phyloP scores from a whole-genome alignment of 345 rosid genomes.

The Linum tenue region DNA sequence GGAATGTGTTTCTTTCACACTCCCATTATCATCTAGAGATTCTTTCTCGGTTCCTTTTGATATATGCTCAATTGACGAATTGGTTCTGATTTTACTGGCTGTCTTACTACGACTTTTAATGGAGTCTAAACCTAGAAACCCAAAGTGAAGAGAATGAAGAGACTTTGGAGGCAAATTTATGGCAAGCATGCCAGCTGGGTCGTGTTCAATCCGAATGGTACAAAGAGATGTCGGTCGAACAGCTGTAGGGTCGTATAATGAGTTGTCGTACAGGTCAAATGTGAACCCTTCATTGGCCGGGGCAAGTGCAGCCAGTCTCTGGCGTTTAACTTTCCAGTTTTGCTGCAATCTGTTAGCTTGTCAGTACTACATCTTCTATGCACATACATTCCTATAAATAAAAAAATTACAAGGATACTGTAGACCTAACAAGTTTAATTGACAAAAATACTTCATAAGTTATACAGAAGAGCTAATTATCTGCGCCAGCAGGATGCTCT shows the following conservation, averaged over 20 bases:
- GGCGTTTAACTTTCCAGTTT: conserved; percentile 96
- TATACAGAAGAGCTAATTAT: background rate
- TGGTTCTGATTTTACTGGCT: conserved; percentile 24
- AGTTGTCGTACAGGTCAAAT: conserved; percentile 71
- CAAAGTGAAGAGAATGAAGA: conserved; percentile 61
- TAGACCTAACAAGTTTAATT: too few relatives aligned
- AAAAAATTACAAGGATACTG: too few relatives aligned
- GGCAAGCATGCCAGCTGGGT: conserved; percentile 86
- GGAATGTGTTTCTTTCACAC: conserved; percentile 53
- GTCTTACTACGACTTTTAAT: conserved; percentile 18
- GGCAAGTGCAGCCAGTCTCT: conserved; percentile 52
- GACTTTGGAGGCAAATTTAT: conserved; percentile 70
- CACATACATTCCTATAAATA: too few relatives aligned
- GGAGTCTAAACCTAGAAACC: conserved; percentile 50
- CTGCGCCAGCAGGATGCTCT: background rate
- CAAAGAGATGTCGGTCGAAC: conserved; percentile 56
- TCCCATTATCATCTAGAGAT: conserved; percentile 43
- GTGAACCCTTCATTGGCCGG: conserved; percentile 78
- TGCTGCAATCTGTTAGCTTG: conserved; percentile 78
- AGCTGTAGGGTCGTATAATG: conserved; percentile 39
- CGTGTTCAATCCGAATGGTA: conserved; percentile 66
- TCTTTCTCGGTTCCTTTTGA: conserved; percentile 33
- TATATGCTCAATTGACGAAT: conserved; percentile 17
- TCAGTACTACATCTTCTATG: conserved; percentile 12
- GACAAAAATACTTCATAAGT: too few relatives aligned